A percentile compares a stretch with the other conserved stretches of the same genome.
Evolutionary conservation across 2,329 filamentous ascomycete species (phyloP).

Genomic region (Raffaelea albimanens): DNA sequence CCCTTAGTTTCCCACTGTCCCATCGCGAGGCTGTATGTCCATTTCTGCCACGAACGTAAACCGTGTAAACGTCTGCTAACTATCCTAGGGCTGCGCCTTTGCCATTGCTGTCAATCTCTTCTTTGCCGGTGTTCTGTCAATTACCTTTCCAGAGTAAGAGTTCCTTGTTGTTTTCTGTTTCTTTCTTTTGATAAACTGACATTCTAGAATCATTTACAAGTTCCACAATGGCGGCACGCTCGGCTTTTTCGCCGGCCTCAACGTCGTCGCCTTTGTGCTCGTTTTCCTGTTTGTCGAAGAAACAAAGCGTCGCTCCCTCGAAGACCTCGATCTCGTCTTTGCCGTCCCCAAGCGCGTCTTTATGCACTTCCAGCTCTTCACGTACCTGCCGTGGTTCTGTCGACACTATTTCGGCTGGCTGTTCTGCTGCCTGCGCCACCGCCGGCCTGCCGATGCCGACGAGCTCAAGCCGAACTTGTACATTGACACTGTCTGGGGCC

Average conservation of each 20-base stretch:
- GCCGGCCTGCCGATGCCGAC: neutral
- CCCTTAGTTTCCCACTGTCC: conserved; percentile 33
- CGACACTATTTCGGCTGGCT: conserved; percentile 44
- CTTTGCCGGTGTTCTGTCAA: conserved; percentile 34
- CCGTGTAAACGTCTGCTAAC: neutral
- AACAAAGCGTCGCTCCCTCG: conserved; percentile 43
- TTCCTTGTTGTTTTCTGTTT: too few species aligned
- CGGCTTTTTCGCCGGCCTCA: conserved; percentile 36
- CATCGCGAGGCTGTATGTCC: conserved; percentile 32
- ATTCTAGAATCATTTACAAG: conserved; percentile 13
- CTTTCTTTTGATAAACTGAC: too few species aligned
- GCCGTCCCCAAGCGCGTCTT: conserved; percentile 51
- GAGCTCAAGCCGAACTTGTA: neutral
- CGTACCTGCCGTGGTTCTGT: conserved; percentile 50
- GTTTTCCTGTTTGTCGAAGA: conserved; percentile 38
- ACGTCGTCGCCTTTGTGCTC: conserved; percentile 33
- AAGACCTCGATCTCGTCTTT: conserved; percentile 49
- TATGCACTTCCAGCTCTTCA: conserved; percentile 45
- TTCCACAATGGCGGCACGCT: conserved; percentile 25
- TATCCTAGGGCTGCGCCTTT: conserved; percentile 30
- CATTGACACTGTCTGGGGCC: conserved; percentile 3
- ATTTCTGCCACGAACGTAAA: too few species aligned
- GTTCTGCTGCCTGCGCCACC: neutral
- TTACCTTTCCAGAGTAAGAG: conserved; percentile 24
- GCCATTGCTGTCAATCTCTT: conserved; percentile 37